Percentiles rank a stretch among this genome's conserved stretches.
phyloP scores from a whole-genome alignment of 768 basidiomycete genomes.

The Termitomyces sp. region DNA sequence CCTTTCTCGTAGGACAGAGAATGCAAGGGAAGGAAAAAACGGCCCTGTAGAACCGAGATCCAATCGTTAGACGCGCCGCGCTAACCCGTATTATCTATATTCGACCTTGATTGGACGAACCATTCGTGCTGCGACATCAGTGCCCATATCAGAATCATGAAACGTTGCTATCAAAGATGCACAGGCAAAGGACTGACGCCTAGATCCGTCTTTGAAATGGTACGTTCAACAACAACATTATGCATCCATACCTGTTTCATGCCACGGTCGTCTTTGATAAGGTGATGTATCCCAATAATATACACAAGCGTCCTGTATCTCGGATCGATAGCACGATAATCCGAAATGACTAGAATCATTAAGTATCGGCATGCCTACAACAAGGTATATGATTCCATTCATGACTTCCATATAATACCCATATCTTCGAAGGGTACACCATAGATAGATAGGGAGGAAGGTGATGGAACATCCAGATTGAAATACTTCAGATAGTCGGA shows the following conservation, averaged over 20 bases:
- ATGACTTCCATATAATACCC: slow-evolving; percentile 61
- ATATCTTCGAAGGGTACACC: slow-evolving; percentile 64
- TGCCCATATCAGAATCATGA: not conserved
- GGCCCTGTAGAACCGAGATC: slow-evolving; percentile 62
- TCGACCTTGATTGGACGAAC: slow-evolving; percentile 55
- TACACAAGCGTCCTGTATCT: slow-evolving; percentile 61
- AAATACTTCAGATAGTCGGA: slow-evolving; percentile 66
- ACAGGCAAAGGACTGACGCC: slow-evolving; percentile 74
- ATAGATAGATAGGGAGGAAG: slow-evolving; percentile 58
- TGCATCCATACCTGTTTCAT: slow-evolving; percentile 64
- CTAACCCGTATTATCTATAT: slow-evolving; percentile 46
- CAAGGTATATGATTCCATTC: not conserved
- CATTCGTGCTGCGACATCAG: slow-evolving; percentile 45
- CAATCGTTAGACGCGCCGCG: slow-evolving; percentile 70
- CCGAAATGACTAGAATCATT: slow-evolving; percentile 31
- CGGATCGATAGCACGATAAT: slow-evolving; percentile 61
- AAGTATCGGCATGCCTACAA: not conserved
- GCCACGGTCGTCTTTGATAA: slow-evolving; percentile 50
- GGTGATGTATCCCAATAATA: slow-evolving; percentile 40
- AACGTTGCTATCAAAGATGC: not conserved
- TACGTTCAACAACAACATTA: not conserved
- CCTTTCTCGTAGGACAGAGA: not conserved
- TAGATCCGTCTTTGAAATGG: slow-evolving; percentile 57
- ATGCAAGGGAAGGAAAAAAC: not conserved
- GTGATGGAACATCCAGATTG: slow-evolving; percentile 66